These are phyloP conservation scores for Ustilago vetiveriae DNA, from an alignment of 1,284 basidiomycete species.

Conservation along the genomic window DNA sequence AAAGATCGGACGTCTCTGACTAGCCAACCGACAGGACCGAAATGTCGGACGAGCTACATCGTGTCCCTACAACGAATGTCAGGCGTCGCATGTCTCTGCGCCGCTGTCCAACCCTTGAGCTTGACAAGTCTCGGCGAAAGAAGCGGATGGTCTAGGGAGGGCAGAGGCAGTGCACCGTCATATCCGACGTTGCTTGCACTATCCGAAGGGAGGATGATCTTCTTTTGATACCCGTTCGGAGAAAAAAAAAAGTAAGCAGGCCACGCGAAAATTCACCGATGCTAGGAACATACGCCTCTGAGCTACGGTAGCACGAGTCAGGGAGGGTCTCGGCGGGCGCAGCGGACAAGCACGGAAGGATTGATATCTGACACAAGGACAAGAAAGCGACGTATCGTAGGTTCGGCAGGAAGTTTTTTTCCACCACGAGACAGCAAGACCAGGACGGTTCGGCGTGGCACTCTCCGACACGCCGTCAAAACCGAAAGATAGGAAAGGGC, in stretches of 20 bases:
- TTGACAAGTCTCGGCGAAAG: background rate
- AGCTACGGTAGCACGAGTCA: background rate
- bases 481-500: too few relatives aligned
- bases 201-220: conserved; percentile 6
- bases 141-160: too few relatives aligned
- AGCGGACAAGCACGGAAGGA: background rate
- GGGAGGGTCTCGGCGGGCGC: background rate
- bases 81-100: background rate
- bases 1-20: background rate
- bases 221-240: background rate
- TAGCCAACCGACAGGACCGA: conserved; percentile 9
- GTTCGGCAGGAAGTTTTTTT: background rate
- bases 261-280: conserved; percentile 8
- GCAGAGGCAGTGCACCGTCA: conserved; percentile 21
- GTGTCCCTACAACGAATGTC: background rate
- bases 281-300: background rate
- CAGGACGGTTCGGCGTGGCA: too few relatives aligned
- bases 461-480: conserved; percentile 27
- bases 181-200: conserved; percentile 12
- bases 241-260: background rate
- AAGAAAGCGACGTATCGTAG: background rate
- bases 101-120: background rate
- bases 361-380: background rate
- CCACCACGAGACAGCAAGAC: too few relatives aligned
- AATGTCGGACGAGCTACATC: conserved; percentile 1